phyloP scores from a whole-genome alignment of 305 asterid genomes.

The Fraxinus dipetala region DNA sequence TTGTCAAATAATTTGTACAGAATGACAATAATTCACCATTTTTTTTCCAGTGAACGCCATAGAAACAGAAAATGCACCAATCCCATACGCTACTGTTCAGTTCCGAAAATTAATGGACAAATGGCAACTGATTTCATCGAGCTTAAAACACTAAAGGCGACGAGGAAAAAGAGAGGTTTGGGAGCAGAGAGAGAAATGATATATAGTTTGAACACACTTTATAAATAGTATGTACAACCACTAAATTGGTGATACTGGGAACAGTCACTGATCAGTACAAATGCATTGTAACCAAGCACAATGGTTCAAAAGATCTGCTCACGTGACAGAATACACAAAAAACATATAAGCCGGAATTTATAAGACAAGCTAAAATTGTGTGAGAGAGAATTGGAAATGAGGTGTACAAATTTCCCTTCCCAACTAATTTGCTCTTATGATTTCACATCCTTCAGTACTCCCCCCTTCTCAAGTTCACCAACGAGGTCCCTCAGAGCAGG shows the following conservation, averaged over 20 bases:
- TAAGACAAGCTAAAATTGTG: not conserved
- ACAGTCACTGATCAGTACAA: slow-evolving; percentile 7
- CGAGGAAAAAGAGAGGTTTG: not conserved
- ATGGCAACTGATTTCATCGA: not conserved
- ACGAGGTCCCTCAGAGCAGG: slow-evolving; percentile 94
- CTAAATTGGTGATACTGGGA: slow-evolving; percentile 5
- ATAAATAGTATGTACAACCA: slow-evolving; percentile 28
- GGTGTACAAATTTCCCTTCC: slow-evolving; percentile 2
- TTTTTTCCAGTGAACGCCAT: not conserved
- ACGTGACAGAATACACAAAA: slow-evolving; percentile 13
- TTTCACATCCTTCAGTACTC: slow-evolving; percentile 70
- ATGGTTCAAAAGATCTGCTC: slow-evolving; percentile 9
- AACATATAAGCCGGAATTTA: slow-evolving; percentile 12
- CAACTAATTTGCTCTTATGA: slow-evolving; percentile 33
- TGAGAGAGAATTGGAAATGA: slow-evolving; percentile 9
- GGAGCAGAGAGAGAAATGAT: not conserved
- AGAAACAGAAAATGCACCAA: not conserved
- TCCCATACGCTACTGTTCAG: not conserved
- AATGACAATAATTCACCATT: not conserved
- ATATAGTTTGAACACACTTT: not conserved
- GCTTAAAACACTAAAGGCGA: not conserved
- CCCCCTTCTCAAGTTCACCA: slow-evolving; percentile 88
- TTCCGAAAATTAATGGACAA: not conserved
- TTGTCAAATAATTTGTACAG: not conserved
- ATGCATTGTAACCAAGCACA: slow-evolving; percentile 4